Base-by-base conservation (phyloP, 164 flowering plant genomes). In the Vitis rupestris region DNA sequence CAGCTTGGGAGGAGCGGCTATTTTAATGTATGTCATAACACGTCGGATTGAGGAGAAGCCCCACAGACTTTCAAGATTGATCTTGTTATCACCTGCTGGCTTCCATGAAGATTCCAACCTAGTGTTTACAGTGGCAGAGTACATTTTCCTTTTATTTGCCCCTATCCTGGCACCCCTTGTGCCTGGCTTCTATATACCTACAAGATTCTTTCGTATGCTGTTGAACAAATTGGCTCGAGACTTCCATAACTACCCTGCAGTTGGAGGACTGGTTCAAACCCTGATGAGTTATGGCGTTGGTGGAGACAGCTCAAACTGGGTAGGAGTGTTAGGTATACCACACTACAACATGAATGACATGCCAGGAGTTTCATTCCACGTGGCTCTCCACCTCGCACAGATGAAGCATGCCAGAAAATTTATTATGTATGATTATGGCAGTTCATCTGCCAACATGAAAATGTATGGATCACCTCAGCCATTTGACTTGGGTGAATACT, bases 241-340 rank as follows among this genome's bases (percentile, higher is more conserved):
- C 75, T 91, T 95, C 76, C 87, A 91, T 67, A 88, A 93, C 76
- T 87, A 91, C 74, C 99, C 99, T 50, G 99, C 99, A 9, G 85
- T 95, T 64, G 99, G 99, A 69, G 99, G 99, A 23, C 79, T 95
- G 68, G 99, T 95, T 61, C 99, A 95, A 77, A 95, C 98, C 27
- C 80, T 95, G 56, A 86, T 95, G 90, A 81, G 98, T 77, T 93
- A 93, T 67, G 84, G 82, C n/a, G 88, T 83, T 19, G 99, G 99
- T 60, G 99, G 99, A 11, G 99, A 95, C 75, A 90, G 99, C 78
- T 95, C 99, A 63, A 90, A 95, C 65, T 95, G 99, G 99, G 85
- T 95, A 3, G 99, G 98, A 17, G 98, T 85, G 29, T 27, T 95
- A 1, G 94, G 97, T 4, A 62, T 84, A 61, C 93, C 99, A 4